Conservation (phyloP, 345 rosid species). For the Excoecaria agallocha region DNA sequence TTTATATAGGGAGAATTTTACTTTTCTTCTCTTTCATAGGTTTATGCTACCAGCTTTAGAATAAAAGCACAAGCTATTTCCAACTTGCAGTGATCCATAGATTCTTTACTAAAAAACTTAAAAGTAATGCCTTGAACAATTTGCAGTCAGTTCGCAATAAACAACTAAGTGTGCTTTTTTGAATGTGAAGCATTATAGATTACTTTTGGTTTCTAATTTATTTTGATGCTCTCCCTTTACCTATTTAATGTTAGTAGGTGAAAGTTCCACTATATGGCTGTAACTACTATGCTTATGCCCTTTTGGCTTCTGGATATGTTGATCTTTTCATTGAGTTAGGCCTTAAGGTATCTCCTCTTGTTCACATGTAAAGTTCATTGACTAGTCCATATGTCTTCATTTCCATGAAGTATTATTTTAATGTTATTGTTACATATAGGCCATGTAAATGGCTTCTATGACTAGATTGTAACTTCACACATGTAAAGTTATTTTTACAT, state of each 20-base stretch:
- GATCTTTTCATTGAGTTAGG: constrained; percentile 95
- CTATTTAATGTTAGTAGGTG: constrained; percentile 44
- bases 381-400: neutral
- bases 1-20: neutral
- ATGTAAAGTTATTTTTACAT: no score
- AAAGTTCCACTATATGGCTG: constrained; percentile 92
- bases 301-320: constrained; percentile 87
- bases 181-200: no score
- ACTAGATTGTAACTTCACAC: no score
- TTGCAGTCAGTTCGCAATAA: no score
- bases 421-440: no score
- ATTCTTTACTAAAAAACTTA: no score
- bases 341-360: constrained; percentile 56
- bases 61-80: neutral
- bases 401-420: neutral
- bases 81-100: no score
- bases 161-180: no score
- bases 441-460: neutral
- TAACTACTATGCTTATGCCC: constrained; percentile 97
- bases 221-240: no score
- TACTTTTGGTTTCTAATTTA: no score
- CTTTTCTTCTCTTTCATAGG: neutral
- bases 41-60: neutral
- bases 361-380: neutral
- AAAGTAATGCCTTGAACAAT: no score